A percentile compares a stretch with the other conserved stretches of the same genome.
Conservation (phyloP, 1,284 basidiomycete species). For the Paramarasmius palmivorus region DNA sequence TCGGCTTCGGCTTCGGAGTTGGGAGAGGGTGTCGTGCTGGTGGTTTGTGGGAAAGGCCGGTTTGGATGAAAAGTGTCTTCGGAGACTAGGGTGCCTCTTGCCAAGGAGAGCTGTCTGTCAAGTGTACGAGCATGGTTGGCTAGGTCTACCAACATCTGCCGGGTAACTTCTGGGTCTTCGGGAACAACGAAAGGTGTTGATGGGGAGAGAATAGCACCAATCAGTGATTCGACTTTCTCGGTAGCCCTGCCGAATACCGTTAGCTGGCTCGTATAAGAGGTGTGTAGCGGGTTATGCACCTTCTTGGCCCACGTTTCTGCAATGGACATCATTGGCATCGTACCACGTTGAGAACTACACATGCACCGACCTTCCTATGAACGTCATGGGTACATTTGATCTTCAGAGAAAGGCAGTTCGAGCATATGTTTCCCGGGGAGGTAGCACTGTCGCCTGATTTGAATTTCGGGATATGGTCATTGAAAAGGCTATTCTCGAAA, state of each 20-base stretch:
- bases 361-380: neutral
- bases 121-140: slow-evolving; percentile 8
- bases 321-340: neutral
- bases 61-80: neutral
- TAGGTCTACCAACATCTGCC: slow-evolving; percentile 11
- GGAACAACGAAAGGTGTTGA: slow-evolving; percentile 8
- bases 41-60: neutral
- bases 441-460: neutral
- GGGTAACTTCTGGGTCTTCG: slow-evolving; percentile 6
- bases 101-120: slow-evolving; percentile 8
- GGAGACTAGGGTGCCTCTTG: neutral
- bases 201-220: slow-evolving; percentile 12
- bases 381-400: neutral
- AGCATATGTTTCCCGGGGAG: neutral
- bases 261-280: neutral
- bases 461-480: no score
- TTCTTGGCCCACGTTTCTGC: slow-evolving; percentile 1
- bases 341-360: no score
- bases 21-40: neutral
- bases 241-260: neutral
- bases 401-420: neutral
- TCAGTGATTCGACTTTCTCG: neutral
- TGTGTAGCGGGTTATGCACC: neutral
- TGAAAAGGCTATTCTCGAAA: no score
- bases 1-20: neutral